Conservation (phyloP, 495 filamentous ascomycete species). For the Penicillium riverlandense region DNA sequence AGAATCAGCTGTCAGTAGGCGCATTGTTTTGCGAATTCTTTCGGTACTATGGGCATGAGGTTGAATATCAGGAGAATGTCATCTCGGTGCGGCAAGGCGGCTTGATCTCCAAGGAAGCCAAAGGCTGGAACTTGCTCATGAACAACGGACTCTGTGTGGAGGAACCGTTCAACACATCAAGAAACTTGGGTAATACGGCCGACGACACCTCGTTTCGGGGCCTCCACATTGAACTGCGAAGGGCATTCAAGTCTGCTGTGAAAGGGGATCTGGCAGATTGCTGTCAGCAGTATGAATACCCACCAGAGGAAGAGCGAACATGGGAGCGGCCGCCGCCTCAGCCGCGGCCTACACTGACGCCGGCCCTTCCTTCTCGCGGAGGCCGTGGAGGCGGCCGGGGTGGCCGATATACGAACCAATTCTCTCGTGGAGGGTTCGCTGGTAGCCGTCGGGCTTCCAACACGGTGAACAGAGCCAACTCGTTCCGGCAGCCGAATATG, state of each 20-base stretch:
- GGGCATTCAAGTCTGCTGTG: conserved; percentile 74
- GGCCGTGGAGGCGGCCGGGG: conserved; percentile 51
- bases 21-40: conserved; percentile 90
- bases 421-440: conserved; percentile 28
- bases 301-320: conserved; percentile 70
- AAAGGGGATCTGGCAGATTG: conserved; percentile 69
- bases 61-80: conserved; percentile 78
- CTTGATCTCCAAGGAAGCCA: conserved; percentile 75
- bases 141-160: conserved; percentile 90
- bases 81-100: conserved; percentile 83
- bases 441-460: conserved; percentile 50
- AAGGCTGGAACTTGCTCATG: conserved; percentile 69
- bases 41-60: conserved; percentile 84
- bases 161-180: conserved; percentile 86
- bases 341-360: conserved; percentile 52
- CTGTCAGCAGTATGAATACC: conserved; percentile 79
- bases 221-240: conserved; percentile 79
- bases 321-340: conserved; percentile 65
- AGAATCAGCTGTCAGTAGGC: conserved; percentile 77
- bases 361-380: conserved; percentile 38
- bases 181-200: conserved; percentile 96
- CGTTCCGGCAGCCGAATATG: conserved; percentile 25
- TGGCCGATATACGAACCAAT: conserved; percentile 45
- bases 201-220: conserved; percentile 90
- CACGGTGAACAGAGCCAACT: conserved; percentile 33